Conservation (phyloP, 2,329 filamentous ascomycete species). For the Nemania sp. region DNA sequence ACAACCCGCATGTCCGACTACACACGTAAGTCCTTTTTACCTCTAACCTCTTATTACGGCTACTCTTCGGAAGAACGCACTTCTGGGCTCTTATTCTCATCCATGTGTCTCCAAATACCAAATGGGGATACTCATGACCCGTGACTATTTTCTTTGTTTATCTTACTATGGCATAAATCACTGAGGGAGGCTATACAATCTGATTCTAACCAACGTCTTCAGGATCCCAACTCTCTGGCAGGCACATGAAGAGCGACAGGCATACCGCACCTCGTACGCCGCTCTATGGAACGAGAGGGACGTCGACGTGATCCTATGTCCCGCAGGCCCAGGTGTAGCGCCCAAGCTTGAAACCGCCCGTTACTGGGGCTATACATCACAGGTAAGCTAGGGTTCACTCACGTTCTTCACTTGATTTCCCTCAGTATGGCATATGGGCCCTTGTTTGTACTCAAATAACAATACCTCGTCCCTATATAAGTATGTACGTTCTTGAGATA, state of each 20-base stretch:
- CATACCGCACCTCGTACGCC: conserved; percentile 55
- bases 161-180: neutral
- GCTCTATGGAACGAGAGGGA: conserved; percentile 55
- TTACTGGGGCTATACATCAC: conserved; percentile 74
- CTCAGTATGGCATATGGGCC: neutral
- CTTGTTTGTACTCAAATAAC: neutral
- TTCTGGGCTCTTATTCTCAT: neutral
- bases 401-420: neutral
- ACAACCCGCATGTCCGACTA: conserved; percentile 58
- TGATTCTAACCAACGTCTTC: neutral
- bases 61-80: neutral
- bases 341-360: conserved; percentile 61
- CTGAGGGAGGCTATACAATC: neutral
- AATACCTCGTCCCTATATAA: too few relatives aligned
- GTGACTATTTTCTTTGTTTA: neutral
- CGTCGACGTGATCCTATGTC: conserved; percentile 73
- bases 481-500: neutral
- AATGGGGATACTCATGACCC: neutral
- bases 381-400: conserved; percentile 44
- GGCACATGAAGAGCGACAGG: conserved; percentile 55
- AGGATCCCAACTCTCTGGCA: conserved; percentile 52
- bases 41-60: neutral
- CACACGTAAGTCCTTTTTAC: conserved; percentile 51
- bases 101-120: neutral
- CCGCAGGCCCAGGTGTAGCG: conserved; percentile 61